Evolutionary conservation across 2,329 filamentous ascomycete species (phyloP).

Genomic region (Pseudogymnoascus sp.): DNA sequence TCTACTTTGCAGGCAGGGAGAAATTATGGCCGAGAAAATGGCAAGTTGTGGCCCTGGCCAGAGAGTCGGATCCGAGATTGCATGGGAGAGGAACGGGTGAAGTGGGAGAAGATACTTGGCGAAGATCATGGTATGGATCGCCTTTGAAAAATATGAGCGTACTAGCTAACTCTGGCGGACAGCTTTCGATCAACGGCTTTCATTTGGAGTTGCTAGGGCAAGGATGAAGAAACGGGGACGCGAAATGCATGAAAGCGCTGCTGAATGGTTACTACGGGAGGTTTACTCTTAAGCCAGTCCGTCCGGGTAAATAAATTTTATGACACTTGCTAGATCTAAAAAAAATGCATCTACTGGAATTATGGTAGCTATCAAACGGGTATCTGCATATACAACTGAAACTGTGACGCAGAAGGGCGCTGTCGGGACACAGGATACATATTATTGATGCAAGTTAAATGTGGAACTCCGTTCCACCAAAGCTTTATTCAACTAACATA

Average conservation of each 20-base stretch:
- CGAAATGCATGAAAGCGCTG: neutral
- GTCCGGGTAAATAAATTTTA: neutral
- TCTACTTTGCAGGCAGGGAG: slow-evolving; percentile 16
- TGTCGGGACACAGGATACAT: neutral
- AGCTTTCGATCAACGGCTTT: neutral
- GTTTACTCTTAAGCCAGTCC: neutral
- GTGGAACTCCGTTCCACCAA: neutral
- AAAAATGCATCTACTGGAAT: neutral
- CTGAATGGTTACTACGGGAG: neutral
- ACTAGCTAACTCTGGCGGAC: neutral
- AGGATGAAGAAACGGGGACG: neutral
- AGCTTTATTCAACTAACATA: neutral
- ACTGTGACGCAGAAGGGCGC: neutral
- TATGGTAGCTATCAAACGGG: no score
- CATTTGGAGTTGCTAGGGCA: neutral
- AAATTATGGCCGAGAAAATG: slow-evolving; percentile 15
- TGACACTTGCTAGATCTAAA: neutral
- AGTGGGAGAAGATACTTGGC: slow-evolving; percentile 17
- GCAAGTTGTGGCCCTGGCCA: slow-evolving; percentile 8
- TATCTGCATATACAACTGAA: neutral
- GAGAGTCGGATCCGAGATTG: slow-evolving; percentile 13
- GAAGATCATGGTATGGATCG: slow-evolving; percentile 10
- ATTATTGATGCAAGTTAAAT: neutral
- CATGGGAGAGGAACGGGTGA: slow-evolving; percentile 19
- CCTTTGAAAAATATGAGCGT: neutral